Conservation (phyloP, 257 asterid species). For the Jasminum sambac region DNA sequence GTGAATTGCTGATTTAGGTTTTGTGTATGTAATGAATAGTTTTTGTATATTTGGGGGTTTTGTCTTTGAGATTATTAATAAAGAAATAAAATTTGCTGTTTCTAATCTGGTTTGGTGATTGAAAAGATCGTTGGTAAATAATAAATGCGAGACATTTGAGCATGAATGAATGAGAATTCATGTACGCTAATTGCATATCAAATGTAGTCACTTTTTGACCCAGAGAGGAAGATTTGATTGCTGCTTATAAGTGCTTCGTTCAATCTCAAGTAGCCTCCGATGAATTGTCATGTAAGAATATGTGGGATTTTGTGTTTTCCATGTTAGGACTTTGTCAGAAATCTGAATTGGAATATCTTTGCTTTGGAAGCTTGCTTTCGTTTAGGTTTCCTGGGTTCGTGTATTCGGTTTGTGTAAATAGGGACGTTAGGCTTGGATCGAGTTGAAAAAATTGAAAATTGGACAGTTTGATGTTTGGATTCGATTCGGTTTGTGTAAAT, state of each 20-base stretch:
- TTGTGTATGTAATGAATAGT: not conserved
- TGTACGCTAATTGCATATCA: too few relatives aligned
- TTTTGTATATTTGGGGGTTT: not conserved
- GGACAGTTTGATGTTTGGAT: too few relatives aligned
- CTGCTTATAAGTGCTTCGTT: slow-evolving; percentile 55
- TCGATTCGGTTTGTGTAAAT: too few relatives aligned
- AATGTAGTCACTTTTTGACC: slow-evolving; percentile 13
- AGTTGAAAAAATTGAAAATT: too few relatives aligned
- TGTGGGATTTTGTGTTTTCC: slow-evolving; percentile 28
- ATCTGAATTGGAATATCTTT: not conserved
- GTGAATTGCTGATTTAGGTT: slow-evolving; percentile 17
- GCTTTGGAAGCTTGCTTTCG: too few relatives aligned
- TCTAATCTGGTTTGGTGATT: not conserved
- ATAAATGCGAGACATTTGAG: too few relatives aligned
- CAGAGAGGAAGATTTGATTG: slow-evolving; percentile 30
- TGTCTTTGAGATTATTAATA: not conserved
- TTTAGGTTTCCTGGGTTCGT: too few relatives aligned
- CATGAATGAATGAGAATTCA: too few relatives aligned
- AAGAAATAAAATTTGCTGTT: not conserved
- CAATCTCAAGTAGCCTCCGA: slow-evolving; percentile 64
- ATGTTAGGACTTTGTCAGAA: too few relatives aligned
- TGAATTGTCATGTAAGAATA: slow-evolving; percentile 49
- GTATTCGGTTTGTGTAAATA: too few relatives aligned
- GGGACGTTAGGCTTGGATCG: too few relatives aligned
- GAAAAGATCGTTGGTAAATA: not conserved